Percentiles rank a stretch among this genome's conserved stretches.
phyloP scores from a whole-genome alignment of 2,329 filamentous ascomycete genomes.

The Botrytis fragariae region DNA sequence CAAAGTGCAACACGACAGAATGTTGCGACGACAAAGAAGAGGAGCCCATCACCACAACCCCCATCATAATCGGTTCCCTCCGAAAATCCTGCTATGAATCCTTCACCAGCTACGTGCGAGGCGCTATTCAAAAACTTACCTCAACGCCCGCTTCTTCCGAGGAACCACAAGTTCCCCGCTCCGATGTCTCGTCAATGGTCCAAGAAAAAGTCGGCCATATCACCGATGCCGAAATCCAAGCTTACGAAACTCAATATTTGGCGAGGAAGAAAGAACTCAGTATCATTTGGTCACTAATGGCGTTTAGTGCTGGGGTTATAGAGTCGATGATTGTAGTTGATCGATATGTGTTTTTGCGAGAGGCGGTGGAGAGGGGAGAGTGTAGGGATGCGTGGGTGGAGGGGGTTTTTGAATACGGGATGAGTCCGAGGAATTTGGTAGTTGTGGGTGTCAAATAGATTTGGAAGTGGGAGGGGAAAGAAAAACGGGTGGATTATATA shows the following conservation, averaged over 20 bases:
- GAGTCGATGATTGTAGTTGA: constrained; percentile 90
- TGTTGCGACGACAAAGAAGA: not conserved
- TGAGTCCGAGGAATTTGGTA: constrained; percentile 87
- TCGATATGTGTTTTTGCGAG: constrained; percentile 80
- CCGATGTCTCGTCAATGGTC: constrained; percentile 58
- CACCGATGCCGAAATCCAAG: constrained; percentile 70
- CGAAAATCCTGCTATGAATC: constrained; percentile 75
- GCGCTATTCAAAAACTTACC: constrained; percentile 73
- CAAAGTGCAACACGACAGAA: not conserved
- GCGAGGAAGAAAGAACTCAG: constrained; percentile 76
- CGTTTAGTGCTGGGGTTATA: constrained; percentile 84
- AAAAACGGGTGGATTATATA: not conserved
- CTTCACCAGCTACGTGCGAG: constrained; percentile 74
- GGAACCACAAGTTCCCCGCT: not conserved
- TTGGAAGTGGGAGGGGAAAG: not conserved
- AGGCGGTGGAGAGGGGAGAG: constrained; percentile 69
- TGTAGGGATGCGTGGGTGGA: constrained; percentile 85
- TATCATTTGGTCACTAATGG: constrained; percentile 92
- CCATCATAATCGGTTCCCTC: constrained; percentile 83
- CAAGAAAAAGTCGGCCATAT: constrained; percentile 63
- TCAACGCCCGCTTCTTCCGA: not conserved
- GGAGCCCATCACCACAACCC: constrained; percentile 57
- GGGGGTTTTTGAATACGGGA: constrained; percentile 81
- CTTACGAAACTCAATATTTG: constrained; percentile 65
- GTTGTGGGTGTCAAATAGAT: constrained; percentile 78